Evolutionary conservation across 2,329 filamentous ascomycete genomes (phyloP), one percentile per base, ranked within the genome.

Genomic region (Monilinia fructigena): DNA sequence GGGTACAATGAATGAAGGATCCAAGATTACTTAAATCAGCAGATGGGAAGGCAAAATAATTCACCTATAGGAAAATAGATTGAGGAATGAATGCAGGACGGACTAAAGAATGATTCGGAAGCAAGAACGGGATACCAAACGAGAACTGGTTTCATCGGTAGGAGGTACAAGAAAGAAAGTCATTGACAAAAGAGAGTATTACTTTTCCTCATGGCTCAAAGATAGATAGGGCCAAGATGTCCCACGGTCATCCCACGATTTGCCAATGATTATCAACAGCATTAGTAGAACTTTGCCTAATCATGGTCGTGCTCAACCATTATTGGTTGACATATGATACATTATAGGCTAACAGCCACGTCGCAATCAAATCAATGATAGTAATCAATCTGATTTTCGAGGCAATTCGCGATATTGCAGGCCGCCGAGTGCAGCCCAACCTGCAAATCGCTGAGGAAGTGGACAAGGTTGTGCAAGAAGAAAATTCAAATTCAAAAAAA

Each of bases 281-380:
- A 65, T 59, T 16, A 59, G 23, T 23, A 31, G 63, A 50, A 65
- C 38, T 66, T 54, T 66, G 65, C 72, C 69, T 72, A 73, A 74
- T 72, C 70, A 73, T 66, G 66, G 66, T 75, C 72, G 72, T 73
- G 74, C 72, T 71, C 66, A 53, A 26, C 56, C 65, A 65, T 69
- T 69, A 75, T 75, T 75, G 73, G 74, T 67, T 45, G 31, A 52
- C 35, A 52, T 35, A 65, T 65, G 61, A 64, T 50, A 70, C 55
- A 72, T 67, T 72, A 66, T 16, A 14, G 40, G 40, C 40, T 5
- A 42, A 42, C 70, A 68, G 74, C 74, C 74, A 76, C 74, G 72
- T 75, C 68, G 72, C 71, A 69, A 63, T 60, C 66, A 53, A 71
- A 63, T 70, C 69, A 70, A 54, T 63, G 67, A 63, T 64, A 60